phyloP scores from a whole-genome alignment of 179 eudicot species.

The Spinacia oleracea region DNA sequence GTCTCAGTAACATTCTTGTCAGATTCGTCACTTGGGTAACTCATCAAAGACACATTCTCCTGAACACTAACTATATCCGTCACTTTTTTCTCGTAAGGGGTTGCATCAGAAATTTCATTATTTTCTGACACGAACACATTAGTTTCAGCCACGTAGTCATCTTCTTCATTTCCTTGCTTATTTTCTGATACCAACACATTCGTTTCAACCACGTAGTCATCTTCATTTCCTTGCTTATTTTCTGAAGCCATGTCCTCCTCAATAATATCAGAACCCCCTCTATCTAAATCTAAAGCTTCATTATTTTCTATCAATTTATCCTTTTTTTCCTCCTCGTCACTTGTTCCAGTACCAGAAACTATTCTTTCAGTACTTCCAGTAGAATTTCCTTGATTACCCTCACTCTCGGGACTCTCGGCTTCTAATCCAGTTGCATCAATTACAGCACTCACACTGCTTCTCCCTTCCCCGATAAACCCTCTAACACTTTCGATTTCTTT shows the following conservation, averaged over 20 bases:
- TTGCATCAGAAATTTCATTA: conserved; percentile 19
- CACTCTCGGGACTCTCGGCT: neutral
- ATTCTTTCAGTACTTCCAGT: conserved; percentile 6
- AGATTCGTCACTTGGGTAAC: conserved; percentile 11
- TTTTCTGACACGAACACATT: conserved; percentile 16
- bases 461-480: conserved; percentile 13
- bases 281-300: conserved; percentile 23
- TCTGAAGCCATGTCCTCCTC: conserved; percentile 8
- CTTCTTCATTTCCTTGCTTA: conserved; percentile 18
- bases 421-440: conserved; percentile 27
- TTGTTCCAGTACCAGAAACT: conserved; percentile 18
- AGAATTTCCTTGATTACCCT: neutral
- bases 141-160: conserved; percentile 5
- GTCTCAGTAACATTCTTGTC: conserved; percentile 13
- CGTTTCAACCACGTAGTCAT: conserved; percentile 6
- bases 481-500: conserved; percentile 32
- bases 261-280: neutral
- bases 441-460: conserved; percentile 13
- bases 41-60: conserved; percentile 16
- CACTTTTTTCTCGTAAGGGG: conserved; percentile 23
- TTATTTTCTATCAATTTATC: conserved; percentile 14
- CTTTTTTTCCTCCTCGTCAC: conserved; percentile 19
- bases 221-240: conserved; percentile 12
- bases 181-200: conserved; percentile 17
- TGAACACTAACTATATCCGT: conserved; percentile 15